Evolutionary conservation across 148 eudicot species (phyloP), one percentile per base, ranked within the genome.

Genomic region (Amaranthus palmeri): DNA sequence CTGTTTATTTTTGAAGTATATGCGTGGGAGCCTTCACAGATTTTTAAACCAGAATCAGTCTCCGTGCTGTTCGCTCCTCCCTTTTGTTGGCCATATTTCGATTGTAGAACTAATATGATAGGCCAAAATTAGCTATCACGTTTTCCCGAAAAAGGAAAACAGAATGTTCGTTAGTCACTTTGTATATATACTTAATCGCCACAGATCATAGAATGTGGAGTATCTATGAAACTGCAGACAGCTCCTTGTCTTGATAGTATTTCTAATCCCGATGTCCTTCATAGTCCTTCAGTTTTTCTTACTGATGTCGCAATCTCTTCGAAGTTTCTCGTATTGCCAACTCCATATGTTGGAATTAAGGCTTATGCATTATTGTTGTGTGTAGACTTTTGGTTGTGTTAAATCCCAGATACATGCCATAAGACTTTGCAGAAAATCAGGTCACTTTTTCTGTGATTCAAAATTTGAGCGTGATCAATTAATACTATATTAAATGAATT

Each of bases 121-220:
- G 68, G 68, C 46, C 13, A 12, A 49, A 48, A 42, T 18, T 48
- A 63, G 67, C 36, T 15, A 65, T 65, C 49, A 48, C n/a, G 62
- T 18, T 25, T 65, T 43, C 13, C 17, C 10, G 47, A 12, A n/a
- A 8, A 15, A 15, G 4, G 15, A 15, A 48, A 42, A 8, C 36
- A 17, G 36, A 4, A 7, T 43, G 51, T 43, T 69, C 54, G 14
- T 9, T 69, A 56, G 42, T 45, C 42, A 25, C 49, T 64, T 15
- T 74, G 69, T 76, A 71, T 63, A 72, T 72, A 51, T 45, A 36
- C 75, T 59, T 56, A 42, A 50, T 43, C 54, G 58, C 61, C 44
- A 53, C 51, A 48, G 10, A 41, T 64, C 40, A 12, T 72, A 72
- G 64, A 72, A 50, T 53, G 62, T 25, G 36, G 36, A 25, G 54